phyloP scores from a whole-genome alignment of 2,329 filamentous ascomycete species.

The Cordyceps javanica region DNA sequence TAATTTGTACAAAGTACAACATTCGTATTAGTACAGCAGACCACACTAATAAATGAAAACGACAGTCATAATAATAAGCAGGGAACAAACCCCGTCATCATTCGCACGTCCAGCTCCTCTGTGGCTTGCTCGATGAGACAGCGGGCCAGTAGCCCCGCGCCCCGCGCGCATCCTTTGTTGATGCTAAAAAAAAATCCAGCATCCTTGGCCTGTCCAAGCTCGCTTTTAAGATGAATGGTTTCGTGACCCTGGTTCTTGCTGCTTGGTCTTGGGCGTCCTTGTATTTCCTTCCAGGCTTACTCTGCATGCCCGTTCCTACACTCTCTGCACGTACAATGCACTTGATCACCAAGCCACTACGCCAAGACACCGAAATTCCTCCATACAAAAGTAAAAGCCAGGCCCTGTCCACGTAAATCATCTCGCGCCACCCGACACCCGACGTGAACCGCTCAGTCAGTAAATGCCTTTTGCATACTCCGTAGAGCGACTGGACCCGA shows the following conservation, averaged over 20 bases:
- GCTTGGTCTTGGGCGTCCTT: neutral
- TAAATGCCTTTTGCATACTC: neutral
- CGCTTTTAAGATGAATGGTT: neutral
- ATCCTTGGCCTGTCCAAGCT: neutral
- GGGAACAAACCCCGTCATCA: neutral
- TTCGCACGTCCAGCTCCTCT: neutral
- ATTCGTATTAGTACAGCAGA: too few species aligned
- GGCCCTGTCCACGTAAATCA: neutral
- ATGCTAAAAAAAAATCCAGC: neutral
- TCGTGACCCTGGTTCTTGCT: neutral
- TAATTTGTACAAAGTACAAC: too few species aligned
- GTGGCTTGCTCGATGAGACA: constrained; percentile 4
- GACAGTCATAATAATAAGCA: neutral
- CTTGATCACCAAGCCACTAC: neutral
- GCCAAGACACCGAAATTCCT: neutral
- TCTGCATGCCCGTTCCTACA: neutral
- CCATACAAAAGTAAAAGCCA: neutral
- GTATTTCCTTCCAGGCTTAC: neutral
- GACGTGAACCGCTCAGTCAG: neutral
- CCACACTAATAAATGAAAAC: too few species aligned
- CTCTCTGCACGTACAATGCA: too few species aligned
- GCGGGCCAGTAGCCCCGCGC: neutral
- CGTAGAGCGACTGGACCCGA: neutral
- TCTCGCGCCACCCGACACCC: neutral
- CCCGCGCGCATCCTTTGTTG: neutral